Conservation (phyloP, 176 grass and related monocot genomes). For the Metroxylon sagu region DNA sequence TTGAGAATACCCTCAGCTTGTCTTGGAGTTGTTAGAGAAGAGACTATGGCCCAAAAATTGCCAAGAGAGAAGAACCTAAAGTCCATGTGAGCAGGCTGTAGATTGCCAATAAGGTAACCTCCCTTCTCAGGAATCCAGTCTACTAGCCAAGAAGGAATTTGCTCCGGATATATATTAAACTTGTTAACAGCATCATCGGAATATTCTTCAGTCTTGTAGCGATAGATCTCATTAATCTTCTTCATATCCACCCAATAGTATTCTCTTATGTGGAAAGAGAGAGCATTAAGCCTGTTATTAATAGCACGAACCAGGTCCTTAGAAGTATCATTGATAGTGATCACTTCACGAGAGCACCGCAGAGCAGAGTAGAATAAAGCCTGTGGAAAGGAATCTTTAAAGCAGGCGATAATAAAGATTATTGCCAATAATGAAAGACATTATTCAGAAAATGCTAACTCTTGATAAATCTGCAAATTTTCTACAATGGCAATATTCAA, state of each 20-base stretch:
- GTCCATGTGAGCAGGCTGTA: slow-evolving; percentile 96
- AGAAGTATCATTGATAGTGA: slow-evolving; percentile 48
- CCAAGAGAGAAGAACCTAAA: slow-evolving; percentile 98
- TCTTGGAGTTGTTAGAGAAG: slow-evolving; percentile 68
- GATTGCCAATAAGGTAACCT: slow-evolving; percentile 76
- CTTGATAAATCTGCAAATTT: too few relatives aligned
- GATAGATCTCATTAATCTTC: slow-evolving; percentile 91
- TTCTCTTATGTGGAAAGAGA: slow-evolving; percentile 83
- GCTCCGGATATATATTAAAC: slow-evolving; percentile 86
- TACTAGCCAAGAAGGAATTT: slow-evolving; percentile 77
- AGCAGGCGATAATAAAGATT: slow-evolving; percentile 7
- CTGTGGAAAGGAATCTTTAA: slow-evolving; percentile 38
- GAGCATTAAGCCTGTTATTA: slow-evolving; percentile 62
- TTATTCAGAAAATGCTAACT: too few relatives aligned
- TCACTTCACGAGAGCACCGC: slow-evolving; percentile 73
- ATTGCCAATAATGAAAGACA: too few relatives aligned
- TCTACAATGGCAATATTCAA: too few relatives aligned
- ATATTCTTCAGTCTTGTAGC: slow-evolving; percentile 89
- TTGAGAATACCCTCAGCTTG: slow-evolving; percentile 88
- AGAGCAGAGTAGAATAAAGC: slow-evolving; percentile 83
- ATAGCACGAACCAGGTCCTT: slow-evolving; percentile 62
- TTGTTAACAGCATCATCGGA: slow-evolving; percentile 83
- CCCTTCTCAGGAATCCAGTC: slow-evolving; percentile 89
- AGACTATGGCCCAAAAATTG: slow-evolving; percentile 87
- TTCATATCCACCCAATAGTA: slow-evolving; percentile 93